Evolutionary conservation across 148 eudicot genomes (phyloP).

Genomic region (Drosera capensis): DNA sequence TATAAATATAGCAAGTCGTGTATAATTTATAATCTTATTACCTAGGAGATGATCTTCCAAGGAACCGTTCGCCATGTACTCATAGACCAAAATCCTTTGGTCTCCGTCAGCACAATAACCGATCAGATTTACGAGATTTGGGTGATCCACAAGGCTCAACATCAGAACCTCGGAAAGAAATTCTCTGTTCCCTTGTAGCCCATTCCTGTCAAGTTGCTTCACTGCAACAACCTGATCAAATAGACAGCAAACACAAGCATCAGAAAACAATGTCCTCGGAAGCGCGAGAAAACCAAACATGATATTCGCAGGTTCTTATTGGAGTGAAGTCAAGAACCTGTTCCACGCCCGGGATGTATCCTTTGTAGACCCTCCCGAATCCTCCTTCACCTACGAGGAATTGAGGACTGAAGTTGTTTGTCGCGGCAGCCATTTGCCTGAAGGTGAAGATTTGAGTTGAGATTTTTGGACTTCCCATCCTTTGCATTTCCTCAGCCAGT

Average conservation of each 20-base stretch:
- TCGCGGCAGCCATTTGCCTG: conserved; percentile 62
- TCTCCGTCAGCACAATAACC: conserved; percentile 94
- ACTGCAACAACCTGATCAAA: conserved; percentile 58
- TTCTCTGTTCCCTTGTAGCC: conserved; percentile 68
- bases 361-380: conserved; percentile 89
- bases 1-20: not conserved
- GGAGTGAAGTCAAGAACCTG: conserved; percentile 17
- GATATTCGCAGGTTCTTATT: not conserved
- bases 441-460: conserved; percentile 67
- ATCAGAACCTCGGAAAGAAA: conserved; percentile 70
- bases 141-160: conserved; percentile 57
- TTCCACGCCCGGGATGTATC: conserved; percentile 30
- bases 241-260: conserved; percentile 2
- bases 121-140: conserved; percentile 60
- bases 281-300: not conserved
- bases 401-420: conserved; percentile 58
- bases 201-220: conserved; percentile 77
- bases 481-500: conserved; percentile 28
- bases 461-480: conserved; percentile 20
- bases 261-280: conserved; percentile 2
- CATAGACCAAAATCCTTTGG: conserved; percentile 80
- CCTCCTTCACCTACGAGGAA: conserved; percentile 79
- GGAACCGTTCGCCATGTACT: conserved; percentile 71
- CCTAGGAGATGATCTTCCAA: conserved; percentile 79
- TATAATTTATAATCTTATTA: conserved; percentile 14